phyloP scores from a whole-genome alignment of 345 rosid genomes.

The Eucalyptus sideroxylon region DNA sequence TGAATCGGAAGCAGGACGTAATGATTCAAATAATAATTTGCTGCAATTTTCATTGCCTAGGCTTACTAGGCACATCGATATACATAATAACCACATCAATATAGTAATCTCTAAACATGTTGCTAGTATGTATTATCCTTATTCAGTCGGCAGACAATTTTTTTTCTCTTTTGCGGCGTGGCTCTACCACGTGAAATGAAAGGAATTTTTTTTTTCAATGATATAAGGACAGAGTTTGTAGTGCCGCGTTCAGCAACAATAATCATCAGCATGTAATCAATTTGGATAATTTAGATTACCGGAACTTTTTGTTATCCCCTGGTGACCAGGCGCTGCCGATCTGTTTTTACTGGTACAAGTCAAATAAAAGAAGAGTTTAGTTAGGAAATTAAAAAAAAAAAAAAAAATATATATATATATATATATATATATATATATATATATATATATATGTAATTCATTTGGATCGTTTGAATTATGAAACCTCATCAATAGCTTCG shows the following conservation, averaged over 20 bases:
- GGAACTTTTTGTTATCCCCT: neutral
- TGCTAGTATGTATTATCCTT: neutral
- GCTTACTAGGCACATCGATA: neutral
- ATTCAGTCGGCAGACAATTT: neutral
- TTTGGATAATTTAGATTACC: neutral
- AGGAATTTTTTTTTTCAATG: rapidly evolving
- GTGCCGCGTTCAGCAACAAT: neutral
- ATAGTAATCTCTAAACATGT: neutral
- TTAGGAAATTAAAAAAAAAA: neutral
- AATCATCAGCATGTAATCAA: neutral
- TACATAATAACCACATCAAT: neutral
- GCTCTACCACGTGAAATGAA: neutral
- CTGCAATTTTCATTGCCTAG: no score
- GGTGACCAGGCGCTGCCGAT: no score
- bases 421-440: no score
- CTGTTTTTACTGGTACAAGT: neutral
- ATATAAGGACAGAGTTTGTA: neutral
- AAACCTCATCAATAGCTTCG: neutral
- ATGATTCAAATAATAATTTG: no score
- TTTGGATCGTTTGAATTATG: neutral
- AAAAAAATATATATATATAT: no score
- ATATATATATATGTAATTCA: no score
- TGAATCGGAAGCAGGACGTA: no score
- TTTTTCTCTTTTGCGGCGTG: neutral
- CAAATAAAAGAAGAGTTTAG: neutral